Conservation (phyloP, 208 protist genomes). For the Leishmania major region DNA sequence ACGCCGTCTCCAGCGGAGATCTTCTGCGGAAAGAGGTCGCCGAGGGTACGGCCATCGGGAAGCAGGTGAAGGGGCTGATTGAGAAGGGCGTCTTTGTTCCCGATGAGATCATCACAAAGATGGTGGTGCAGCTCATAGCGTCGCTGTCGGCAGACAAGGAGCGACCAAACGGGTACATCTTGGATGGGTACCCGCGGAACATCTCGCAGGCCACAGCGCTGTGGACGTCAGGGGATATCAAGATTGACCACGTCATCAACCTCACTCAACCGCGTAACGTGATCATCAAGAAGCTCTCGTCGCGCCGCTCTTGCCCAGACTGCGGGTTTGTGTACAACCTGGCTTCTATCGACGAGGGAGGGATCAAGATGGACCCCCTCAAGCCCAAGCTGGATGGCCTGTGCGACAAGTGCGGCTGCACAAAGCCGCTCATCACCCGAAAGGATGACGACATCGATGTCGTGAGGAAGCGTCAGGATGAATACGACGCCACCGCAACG, state of each 20-base stretch:
- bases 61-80: slow-evolving; percentile 52
- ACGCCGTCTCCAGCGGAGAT: slow-evolving; percentile 92
- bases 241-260: slow-evolving; percentile 81
- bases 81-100: slow-evolving; percentile 76
- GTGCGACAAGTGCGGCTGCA: slow-evolving; percentile 80
- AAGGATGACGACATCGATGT: slow-evolving; percentile 67
- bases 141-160: slow-evolving; percentile 13
- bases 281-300: slow-evolving; percentile 75
- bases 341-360: slow-evolving; percentile 65
- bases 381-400: slow-evolving; percentile 72
- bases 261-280: slow-evolving; percentile 73
- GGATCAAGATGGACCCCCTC: slow-evolving; percentile 82
- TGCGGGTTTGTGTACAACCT: slow-evolving; percentile 84
- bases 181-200: slow-evolving; percentile 94
- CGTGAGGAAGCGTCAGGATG: slow-evolving; percentile 56
- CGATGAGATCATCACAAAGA: slow-evolving; percentile 71
- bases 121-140: slow-evolving; percentile 52
- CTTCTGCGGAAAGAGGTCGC: slow-evolving; percentile 87
- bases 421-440: slow-evolving; percentile 61
- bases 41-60: slow-evolving; percentile 42
- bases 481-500: slow-evolving; percentile 59
- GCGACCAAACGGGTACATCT: slow-evolving; percentile 69
- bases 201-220: slow-evolving; percentile 76
- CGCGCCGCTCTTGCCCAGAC: slow-evolving; percentile 63
- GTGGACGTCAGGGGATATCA: slow-evolving; percentile 46